Base-by-base conservation (phyloP, 1,284 basidiomycete genomes). In the Athelia psychrophila region DNA sequence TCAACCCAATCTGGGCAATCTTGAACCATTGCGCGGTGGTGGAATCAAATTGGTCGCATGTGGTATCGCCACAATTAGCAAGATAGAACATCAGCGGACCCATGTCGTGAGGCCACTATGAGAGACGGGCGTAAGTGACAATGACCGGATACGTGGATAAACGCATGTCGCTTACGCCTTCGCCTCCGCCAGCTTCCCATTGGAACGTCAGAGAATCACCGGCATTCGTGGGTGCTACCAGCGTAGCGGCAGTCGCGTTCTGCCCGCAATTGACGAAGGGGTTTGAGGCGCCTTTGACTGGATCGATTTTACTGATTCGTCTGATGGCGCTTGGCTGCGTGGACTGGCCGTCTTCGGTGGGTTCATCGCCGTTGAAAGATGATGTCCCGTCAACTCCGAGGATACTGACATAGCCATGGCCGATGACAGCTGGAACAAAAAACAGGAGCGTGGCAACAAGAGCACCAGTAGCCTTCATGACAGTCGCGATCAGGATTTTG, bases 71-170 rank as follows among this genome's bases (percentile, higher is more conserved):
- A 58, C 86, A 89, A 13, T 77, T 73, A 0, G 86, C 78, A 76
- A 91, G 76, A 63, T 91, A 91, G 35, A 82, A 85, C 67, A 89
- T 72, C 61, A 90, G 67, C 2, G 88, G 87, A 3, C 88, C 88
- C 12, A 72, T 82, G 53, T 86, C 74, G 60, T 91, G 88, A 2
- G 83, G 81, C 87, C 86, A 88, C 83, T 88, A 50, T 35, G 20
- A 45, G 5, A 19, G 19, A 24, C 44, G 25, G 16, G 24, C 12
- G 44, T 46, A 8, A 46, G 6, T 24, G 8, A 10, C 19, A 46
- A 8, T 24, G 18, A 13, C 35, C 23, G 40, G 18, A 51, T 32
- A 30, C 27, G 6, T 13, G 13, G 13, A 30, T 51, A 44, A 51
- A 49, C 19, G 52, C 22, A 30, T 40, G 51, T 40, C 22, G 27